phyloP scores from a whole-genome alignment of 2,329 filamentous ascomycete species.

The Colletotrichum theobromicola region DNA sequence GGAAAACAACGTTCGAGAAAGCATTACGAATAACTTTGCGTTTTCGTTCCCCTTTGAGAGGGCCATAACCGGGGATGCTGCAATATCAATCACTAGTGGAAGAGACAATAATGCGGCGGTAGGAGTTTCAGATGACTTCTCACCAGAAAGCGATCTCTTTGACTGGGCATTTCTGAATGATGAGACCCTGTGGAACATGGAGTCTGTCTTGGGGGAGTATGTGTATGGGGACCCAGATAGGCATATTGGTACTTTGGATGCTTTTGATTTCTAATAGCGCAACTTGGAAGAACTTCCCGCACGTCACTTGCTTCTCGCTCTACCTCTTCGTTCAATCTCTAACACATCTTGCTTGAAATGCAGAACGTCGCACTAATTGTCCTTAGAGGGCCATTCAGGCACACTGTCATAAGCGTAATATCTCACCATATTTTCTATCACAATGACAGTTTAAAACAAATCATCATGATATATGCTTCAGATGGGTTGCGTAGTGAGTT shows the following conservation, averaged over 20 bases:
- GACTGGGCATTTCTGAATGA: slow-evolving; percentile 23
- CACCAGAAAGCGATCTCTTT: background rate
- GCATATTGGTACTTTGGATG: background rate
- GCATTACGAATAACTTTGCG: background rate
- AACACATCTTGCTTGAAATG: background rate
- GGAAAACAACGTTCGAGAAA: background rate
- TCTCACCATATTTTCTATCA: background rate
- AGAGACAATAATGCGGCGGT: background rate
- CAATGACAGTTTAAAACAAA: background rate
- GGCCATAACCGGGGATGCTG: background rate
- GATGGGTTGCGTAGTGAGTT: background rate
- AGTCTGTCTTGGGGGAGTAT: slow-evolving; percentile 22
- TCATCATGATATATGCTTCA: background rate
- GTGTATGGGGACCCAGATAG: slow-evolving; percentile 19
- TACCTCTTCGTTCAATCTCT: background rate
- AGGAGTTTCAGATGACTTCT: background rate
- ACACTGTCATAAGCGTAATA: background rate
- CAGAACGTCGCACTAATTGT: background rate
- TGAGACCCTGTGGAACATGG: slow-evolving; percentile 24
- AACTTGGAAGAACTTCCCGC: background rate
- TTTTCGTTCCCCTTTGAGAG: background rate
- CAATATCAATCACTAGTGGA: background rate
- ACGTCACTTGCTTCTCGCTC: background rate
- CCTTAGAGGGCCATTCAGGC: background rate
- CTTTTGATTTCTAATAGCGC: background rate